Conservation (phyloP, 83 land plant genomes). For the Picea abies region DNA sequence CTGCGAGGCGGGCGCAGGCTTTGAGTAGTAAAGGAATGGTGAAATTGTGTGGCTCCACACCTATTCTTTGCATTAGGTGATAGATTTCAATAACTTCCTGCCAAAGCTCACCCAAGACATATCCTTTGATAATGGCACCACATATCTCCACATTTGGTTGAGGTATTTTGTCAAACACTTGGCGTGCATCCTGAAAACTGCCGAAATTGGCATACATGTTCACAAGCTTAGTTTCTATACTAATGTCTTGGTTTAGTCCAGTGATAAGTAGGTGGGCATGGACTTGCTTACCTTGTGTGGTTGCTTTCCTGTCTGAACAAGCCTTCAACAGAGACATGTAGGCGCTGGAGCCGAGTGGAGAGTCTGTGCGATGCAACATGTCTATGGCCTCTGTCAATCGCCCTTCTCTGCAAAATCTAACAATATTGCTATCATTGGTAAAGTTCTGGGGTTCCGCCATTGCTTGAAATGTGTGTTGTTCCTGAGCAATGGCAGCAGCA, state of each 20-base stretch:
- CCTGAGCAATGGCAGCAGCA: too few species aligned
- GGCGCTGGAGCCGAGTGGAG: too few species aligned
- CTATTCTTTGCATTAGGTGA: conserved; percentile 6
- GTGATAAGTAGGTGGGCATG: too few species aligned
- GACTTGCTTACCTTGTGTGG: too few species aligned
- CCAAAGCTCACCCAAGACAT: conserved; percentile 7
- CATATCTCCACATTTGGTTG: conserved; percentile 11
- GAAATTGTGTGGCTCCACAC: conserved; percentile 23
- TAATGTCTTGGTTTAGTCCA: background rate
- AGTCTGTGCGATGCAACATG: too few species aligned
- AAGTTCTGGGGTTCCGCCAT: too few species aligned
- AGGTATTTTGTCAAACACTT: conserved; percentile 6
- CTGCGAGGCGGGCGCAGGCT: conserved; percentile 24
- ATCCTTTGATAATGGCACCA: conserved; percentile 34
- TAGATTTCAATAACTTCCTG: conserved; percentile 25
- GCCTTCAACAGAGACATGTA: too few species aligned
- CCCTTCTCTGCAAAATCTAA: too few species aligned
- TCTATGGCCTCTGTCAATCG: too few species aligned
- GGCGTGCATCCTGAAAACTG: background rate
- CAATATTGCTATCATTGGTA: too few species aligned
- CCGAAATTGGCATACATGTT: conserved; percentile 24
- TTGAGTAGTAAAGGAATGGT: conserved; percentile 31
- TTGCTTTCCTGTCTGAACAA: too few species aligned
- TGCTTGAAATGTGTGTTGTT: too few species aligned
- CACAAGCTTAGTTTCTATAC: conserved; percentile 17